Conservation (phyloP, 225 moss, liverwort and hornwort genomes). For the Thuidium tamariscinum region DNA sequence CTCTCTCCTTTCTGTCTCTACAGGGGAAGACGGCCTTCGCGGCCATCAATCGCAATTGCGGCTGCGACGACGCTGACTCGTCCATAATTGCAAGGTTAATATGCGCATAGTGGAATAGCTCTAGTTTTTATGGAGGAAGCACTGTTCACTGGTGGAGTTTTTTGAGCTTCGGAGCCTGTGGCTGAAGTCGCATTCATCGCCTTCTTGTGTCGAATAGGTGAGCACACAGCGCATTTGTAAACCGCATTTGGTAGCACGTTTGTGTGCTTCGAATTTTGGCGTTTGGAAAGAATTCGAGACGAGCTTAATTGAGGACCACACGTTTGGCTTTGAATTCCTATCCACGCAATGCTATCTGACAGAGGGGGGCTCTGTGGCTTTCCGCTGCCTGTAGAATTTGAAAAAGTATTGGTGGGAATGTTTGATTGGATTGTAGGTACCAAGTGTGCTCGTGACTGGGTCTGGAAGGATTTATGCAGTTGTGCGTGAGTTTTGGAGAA, state of each 20-base stretch:
- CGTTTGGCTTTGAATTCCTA: neutral
- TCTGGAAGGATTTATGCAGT: neutral
- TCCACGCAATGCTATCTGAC: neutral
- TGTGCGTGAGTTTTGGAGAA: neutral
- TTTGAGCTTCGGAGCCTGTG: neutral
- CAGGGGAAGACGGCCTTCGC: neutral
- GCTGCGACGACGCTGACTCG: neutral
- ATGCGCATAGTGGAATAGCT: neutral
- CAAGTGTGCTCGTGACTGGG: neutral
- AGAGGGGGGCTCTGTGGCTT: neutral
- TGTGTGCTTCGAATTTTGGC: neutral
- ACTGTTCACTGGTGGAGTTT: neutral
- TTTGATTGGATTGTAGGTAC: neutral
- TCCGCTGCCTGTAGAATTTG: neutral
- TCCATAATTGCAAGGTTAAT: neutral
- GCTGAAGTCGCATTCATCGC: neutral
- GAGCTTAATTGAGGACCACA: neutral
- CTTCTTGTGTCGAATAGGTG: neutral
- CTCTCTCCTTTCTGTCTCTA: neutral
- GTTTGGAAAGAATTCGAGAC: neutral
- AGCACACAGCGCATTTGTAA: neutral
- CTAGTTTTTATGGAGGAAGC: slow-evolving; percentile 4
- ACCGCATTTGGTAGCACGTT: neutral
- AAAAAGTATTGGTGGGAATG: neutral
- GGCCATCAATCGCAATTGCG: neutral